Evolutionary conservation across 163 green algal species (phyloP), one percentile per base, ranked within the genome.

Genomic region (Trebouxia gelatinosa): DNA sequence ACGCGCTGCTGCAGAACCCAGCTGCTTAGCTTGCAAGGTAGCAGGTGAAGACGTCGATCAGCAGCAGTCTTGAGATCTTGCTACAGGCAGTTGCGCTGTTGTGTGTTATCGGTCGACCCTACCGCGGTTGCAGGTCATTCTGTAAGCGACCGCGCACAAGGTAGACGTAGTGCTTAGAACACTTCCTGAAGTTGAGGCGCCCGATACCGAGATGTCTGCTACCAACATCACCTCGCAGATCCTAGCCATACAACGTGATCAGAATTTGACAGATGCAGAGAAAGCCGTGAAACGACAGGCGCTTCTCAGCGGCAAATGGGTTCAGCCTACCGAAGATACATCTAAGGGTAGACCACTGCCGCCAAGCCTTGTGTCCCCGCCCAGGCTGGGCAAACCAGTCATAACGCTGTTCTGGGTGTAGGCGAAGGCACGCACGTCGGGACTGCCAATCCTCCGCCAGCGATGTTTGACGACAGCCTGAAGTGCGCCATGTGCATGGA

Each of bases 401-500:
- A 54, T 54, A 23, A 23, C 43, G 43, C 13, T 23, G 43, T 54
- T 13, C 43, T 54, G 9, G 43, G 11, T 54, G 35, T 6, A 80
- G 34, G 35, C 3, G 54, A 26, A 37, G 7, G 13, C 6, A 3
- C 1, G 16, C 37, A 23, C 51, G 21, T n/a, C 48, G 35, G 50
- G 19, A 34, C 32, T 17, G 7, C 19, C 9, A 23, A 23, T 37
- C 21, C 32, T 1, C 50, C 21, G 19, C 43, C 67, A 11, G 77
- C 70, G 35, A 67, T 90, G 61, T 82, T 96, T 65, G 92, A 96
- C 43, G 92, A 96, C 39, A 91, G 84, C 3, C 83, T 98, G 5
- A 97, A 96, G 48, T 98, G 95, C 76, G 79, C 84, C 28, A 95
- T 98, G 67, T 98, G 95, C 87, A 82, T 93, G 50, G 75, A 92